phyloP scores from a whole-genome alignment of 192 early-diverging fungal species.

The Haplosporangium gracile region DNA sequence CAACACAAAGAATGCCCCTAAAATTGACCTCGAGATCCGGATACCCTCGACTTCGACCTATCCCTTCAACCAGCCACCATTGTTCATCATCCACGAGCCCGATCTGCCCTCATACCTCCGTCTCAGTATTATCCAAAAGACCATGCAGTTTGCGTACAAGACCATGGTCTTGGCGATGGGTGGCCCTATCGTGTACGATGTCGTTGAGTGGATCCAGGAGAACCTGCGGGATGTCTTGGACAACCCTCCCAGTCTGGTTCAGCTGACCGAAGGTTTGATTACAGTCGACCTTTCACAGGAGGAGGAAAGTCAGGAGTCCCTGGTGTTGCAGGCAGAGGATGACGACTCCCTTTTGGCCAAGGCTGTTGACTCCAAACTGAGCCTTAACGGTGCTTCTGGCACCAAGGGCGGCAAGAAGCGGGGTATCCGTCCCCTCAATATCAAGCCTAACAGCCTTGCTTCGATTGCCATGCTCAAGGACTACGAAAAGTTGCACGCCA shows the following conservation, averaged over 20 bases:
- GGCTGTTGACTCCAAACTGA: conserved; percentile 5
- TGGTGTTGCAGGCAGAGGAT: conserved; percentile 6
- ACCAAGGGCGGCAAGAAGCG: conserved; percentile 24
- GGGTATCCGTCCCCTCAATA: conserved; percentile 10
- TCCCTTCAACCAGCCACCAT: conserved; percentile 72
- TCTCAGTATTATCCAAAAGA: conserved; percentile 65
- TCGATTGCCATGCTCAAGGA: conserved; percentile 42
- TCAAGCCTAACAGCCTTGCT: conserved; percentile 52
- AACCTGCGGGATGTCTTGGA: conserved; percentile 60
- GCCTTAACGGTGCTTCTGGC: not conserved
- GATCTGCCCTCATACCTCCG: conserved; percentile 79
- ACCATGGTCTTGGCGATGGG: conserved; percentile 59
- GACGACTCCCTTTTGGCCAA: conserved; percentile 14
- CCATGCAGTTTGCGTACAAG: conserved; percentile 60
- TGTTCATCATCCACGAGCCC: conserved; percentile 75
- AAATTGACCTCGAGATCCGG: conserved; percentile 71
- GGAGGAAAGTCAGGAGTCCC: conserved; percentile 33
- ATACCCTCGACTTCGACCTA: conserved; percentile 72
- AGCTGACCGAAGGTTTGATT: conserved; percentile 58
- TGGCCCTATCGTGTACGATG: conserved; percentile 70
- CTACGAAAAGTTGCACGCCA: conserved; percentile 28
- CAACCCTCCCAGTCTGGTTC: conserved; percentile 62
- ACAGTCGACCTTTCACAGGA: conserved; percentile 32
- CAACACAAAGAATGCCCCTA: conserved; percentile 50
- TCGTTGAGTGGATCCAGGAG: conserved; percentile 69